Evolutionary conservation across 768 basidiomycete species (phyloP).

Genomic region (Tylopilus sp.): DNA sequence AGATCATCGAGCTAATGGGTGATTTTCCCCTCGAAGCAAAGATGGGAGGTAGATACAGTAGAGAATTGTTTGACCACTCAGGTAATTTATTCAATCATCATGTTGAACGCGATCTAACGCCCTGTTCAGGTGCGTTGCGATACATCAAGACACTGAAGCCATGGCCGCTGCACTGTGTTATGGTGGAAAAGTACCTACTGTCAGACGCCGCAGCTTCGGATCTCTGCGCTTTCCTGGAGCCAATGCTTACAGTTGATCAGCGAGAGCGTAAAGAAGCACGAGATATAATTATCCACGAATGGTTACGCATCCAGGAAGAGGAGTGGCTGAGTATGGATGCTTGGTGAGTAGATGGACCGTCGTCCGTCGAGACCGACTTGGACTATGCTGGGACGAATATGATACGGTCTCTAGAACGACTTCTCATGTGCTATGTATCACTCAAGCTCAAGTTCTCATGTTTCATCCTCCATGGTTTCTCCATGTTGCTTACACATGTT

Average conservation of each 20-base stretch:
- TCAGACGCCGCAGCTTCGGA: conserved; percentile 51
- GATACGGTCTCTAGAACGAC: conserved; percentile 6
- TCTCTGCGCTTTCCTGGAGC: conserved; percentile 65
- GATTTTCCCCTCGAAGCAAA: conserved; percentile 71
- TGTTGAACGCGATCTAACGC: conserved; percentile 1
- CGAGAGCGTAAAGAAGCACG: conserved; percentile 64
- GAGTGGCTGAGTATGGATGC: conserved; percentile 25
- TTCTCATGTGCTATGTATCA: conserved; percentile 3
- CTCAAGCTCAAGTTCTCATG: too few relatives aligned
- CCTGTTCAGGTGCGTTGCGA: conserved; percentile 53
- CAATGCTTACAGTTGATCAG: conserved; percentile 74
- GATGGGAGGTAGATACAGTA: conserved; percentile 80
- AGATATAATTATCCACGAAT: conserved; percentile 71
- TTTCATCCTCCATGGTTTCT: not conserved
- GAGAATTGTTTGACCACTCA: conserved; percentile 77
- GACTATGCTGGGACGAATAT: conserved; percentile 1
- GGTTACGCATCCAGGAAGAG: conserved; percentile 51
- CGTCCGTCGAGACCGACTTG: not conserved
- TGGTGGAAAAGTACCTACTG: conserved; percentile 87
- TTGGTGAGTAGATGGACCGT: conserved; percentile 24
- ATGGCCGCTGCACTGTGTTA: conserved; percentile 80
- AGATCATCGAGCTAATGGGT: conserved; percentile 88
- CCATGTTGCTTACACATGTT: not conserved
- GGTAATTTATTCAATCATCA: conserved; percentile 39
- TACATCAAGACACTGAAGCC: conserved; percentile 73